Conservation (phyloP, 768 basidiomycete genomes). For the Pholiota molesta region DNA sequence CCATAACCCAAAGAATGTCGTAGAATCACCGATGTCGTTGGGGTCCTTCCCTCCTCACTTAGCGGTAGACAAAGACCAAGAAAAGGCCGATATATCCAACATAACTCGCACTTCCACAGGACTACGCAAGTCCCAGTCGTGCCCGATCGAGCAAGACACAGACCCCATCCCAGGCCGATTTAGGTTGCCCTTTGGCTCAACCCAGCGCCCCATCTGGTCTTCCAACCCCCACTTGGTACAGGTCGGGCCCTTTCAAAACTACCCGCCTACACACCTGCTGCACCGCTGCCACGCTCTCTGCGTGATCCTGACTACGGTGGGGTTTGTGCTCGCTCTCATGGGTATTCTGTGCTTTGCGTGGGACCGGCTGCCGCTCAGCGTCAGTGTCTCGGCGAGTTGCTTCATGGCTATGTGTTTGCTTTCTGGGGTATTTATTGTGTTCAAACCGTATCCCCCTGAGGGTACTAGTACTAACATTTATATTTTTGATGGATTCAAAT, state of each 20-base stretch:
- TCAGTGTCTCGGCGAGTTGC: constrained; percentile 44
- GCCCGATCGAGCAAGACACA: constrained; percentile 17
- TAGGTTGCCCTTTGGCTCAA: constrained; percentile 7
- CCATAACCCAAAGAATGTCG: neutral
- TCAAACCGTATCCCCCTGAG: constrained; percentile 13
- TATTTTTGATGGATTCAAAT: neutral
- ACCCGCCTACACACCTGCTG: constrained; percentile 48
- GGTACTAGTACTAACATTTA: constrained; percentile 15
- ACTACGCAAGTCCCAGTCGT: neutral
- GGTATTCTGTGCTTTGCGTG: constrained; percentile 58
- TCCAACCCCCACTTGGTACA: constrained; percentile 54
- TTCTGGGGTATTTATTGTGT: constrained; percentile 18
- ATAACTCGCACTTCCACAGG: neutral
- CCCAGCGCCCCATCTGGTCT: constrained; percentile 36
- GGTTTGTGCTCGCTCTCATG: constrained; percentile 53
- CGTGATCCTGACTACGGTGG: constrained; percentile 45
- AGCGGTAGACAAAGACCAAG: neutral
- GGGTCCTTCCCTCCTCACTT: neutral
- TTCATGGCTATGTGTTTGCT: constrained; percentile 40
- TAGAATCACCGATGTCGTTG: constrained; percentile 12
- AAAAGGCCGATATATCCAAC: neutral
- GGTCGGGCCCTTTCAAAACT: constrained; percentile 46
- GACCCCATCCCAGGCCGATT: constrained; percentile 18
- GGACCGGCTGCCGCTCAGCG: constrained; percentile 47
- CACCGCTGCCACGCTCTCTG: constrained; percentile 52